A percentile compares a stretch with the other conserved stretches of the same genome.
Evolutionary conservation across 1,139 yeast genomes (phyloP).

Genomic region (Yamadazyma siamensis): DNA sequence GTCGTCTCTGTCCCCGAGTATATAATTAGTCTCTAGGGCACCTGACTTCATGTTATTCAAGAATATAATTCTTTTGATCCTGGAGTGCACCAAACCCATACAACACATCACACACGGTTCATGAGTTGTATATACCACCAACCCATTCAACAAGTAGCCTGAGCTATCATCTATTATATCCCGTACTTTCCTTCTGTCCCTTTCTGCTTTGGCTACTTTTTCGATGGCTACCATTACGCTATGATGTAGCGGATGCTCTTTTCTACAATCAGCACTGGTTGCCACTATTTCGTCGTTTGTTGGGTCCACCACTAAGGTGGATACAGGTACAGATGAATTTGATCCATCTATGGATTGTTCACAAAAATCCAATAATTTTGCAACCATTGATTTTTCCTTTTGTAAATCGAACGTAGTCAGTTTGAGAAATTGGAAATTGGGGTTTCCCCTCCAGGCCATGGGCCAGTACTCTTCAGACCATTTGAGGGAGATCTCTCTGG

Average conservation of each 20-base stretch:
- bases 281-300: conserved; percentile 16
- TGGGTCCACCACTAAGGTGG: conserved; percentile 8
- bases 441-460: conserved; percentile 89
- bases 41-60: conserved; percentile 39
- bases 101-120: conserved; percentile 98
- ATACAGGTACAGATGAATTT: conserved; percentile 7
- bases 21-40: conserved; percentile 63
- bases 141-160: conserved; percentile 69
- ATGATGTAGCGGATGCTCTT: conserved; percentile 56
- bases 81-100: conserved; percentile 93
- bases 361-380: conserved; percentile 6
- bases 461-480: conserved; percentile 86
- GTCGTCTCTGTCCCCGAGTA: conserved; percentile 67
- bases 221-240: conserved; percentile 72
- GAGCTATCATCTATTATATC: conserved; percentile 10
- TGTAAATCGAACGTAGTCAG: conserved; percentile 48
- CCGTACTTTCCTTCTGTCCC: conserved; percentile 23
- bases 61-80: conserved; percentile 70
- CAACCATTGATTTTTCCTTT: conserved; percentile 39
- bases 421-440: conserved; percentile 68
- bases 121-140: conserved; percentile 82
- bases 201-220: conserved; percentile 52
- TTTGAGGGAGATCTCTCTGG: conserved; percentile 55
- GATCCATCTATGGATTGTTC: conserved; percentile 5
- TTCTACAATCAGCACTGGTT: conserved; percentile 20